Base-by-base conservation (phyloP, 768 basidiomycete genomes). In the Mycena crocata region DNA sequence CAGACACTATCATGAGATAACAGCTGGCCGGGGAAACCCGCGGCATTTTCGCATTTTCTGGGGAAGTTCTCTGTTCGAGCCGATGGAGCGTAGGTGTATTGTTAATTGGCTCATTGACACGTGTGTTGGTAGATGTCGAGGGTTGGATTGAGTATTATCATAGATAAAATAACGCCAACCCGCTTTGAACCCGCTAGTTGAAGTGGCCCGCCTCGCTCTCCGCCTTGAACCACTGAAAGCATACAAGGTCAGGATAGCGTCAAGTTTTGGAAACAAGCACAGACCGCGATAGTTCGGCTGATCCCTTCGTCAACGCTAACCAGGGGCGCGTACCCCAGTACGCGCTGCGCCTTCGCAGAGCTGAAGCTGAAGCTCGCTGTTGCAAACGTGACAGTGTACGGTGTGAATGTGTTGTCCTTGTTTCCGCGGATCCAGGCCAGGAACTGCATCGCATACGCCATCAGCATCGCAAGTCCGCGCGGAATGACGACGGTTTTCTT, bases 241-340 rank as follows among this genome's bases (percentile, higher is more conserved):
- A 15, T 2, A 24, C 15, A 26, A 15, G 13, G 34, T 42, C 10
- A 48, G 57, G 7, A 17, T 15, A 10, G 5, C 35, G 13, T 4
- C 9, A 26, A 1, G 8, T 28, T 17, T 35, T 24, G 4, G 15
- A 46, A 42, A 37, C 19, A 65, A 42, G 50, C 19, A 74, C 87
- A 45, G 51, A 88, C 88, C 75, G 83, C 84, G 7, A 89, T 81
- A 57, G 85, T 86, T 64, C 79, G 81, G 76, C 81, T 79, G 61
- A 93, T 81, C 8, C 89, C 93, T 62, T 93, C 92, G 61, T 90
- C 85, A 23, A 93, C 69, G 5, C 89, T 85, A 9, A 92, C 86
- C 57, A 89, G 76, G 0, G 93, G 93, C 72, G 89, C 88, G 74
- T 94, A 94, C 6, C 92, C 92, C 34, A 94, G 78, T 62, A 58